Evolutionary conservation across 2,329 filamentous ascomycete genomes (phyloP).

Genomic region (Epichloe sp.): DNA sequence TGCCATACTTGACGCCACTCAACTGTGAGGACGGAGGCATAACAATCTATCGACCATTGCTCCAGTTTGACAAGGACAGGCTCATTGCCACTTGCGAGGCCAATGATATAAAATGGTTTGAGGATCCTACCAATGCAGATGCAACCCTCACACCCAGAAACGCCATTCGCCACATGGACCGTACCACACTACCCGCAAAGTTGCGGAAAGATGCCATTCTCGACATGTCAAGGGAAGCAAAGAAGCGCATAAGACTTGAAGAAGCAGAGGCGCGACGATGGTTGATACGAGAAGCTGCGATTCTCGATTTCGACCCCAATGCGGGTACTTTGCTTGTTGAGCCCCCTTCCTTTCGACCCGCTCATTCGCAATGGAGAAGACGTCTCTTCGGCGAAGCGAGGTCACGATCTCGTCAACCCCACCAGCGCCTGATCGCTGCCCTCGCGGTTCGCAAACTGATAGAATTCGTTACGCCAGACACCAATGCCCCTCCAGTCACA

Average conservation of each 20-base stretch:
- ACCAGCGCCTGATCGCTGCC: slow-evolving; percentile 31
- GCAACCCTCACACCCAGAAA: slow-evolving; percentile 68
- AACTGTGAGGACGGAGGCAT: slow-evolving; percentile 53
- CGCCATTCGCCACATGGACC: slow-evolving; percentile 55
- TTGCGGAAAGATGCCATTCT: slow-evolving; percentile 54
- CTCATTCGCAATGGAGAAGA: not conserved
- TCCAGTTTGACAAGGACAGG: slow-evolving; percentile 57
- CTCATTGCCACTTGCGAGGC: slow-evolving; percentile 63
- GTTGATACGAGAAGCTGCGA: slow-evolving; percentile 33
- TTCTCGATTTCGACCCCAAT: slow-evolving; percentile 33
- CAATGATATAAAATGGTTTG: slow-evolving; percentile 61
- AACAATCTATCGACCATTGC: slow-evolving; percentile 53
- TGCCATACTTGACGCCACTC: slow-evolving; percentile 22
- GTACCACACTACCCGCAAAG: slow-evolving; percentile 52
- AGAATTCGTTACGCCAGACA: slow-evolving; percentile 36
- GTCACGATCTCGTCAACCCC: slow-evolving; percentile 16
- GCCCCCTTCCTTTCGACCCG: slow-evolving; percentile 24
- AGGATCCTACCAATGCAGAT: slow-evolving; percentile 74
- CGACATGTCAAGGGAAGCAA: slow-evolving; percentile 40
- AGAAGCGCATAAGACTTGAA: slow-evolving; percentile 27
- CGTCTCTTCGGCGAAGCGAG: slow-evolving; percentile 13
- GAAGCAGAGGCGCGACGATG: slow-evolving; percentile 41
- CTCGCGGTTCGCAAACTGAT: slow-evolving; percentile 35
- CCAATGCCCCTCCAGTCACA: slow-evolving; percentile 25
- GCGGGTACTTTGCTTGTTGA: slow-evolving; percentile 34